A percentile compares a stretch with the other conserved stretches of the same genome.
These are phyloP conservation scores for Solioccasus polychromus DNA, from an alignment of 768 basidiomycete genomes.

Conservation along the genomic window DNA sequence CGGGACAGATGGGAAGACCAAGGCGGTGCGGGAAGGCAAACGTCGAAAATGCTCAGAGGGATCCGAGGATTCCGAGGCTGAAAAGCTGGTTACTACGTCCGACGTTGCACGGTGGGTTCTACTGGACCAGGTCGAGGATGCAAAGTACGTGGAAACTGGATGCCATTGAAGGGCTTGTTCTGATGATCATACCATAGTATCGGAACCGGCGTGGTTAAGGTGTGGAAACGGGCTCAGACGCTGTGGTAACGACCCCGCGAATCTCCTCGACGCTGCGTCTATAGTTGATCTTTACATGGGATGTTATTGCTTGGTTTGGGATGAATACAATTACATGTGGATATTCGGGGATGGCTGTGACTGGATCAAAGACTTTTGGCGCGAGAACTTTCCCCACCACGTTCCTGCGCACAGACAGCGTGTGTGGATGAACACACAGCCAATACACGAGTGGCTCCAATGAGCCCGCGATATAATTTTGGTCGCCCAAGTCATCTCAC, in stretches of 20 bases:
- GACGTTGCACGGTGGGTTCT: constrained; percentile 47
- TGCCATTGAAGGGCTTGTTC: background rate
- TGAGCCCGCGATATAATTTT: background rate
- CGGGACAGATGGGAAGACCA: background rate
- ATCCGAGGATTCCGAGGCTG: constrained; percentile 13
- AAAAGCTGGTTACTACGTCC: constrained; percentile 1
- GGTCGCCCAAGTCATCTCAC: constrained; percentile 4
- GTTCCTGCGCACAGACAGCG: constrained; percentile 1
- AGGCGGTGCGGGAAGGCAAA: constrained; percentile 10
- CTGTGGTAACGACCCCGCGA: constrained; percentile 14
- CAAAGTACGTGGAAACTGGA: constrained; percentile 51
- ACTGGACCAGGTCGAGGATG: constrained; percentile 50
- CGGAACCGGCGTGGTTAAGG: constrained; percentile 70
- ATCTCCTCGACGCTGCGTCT: background rate
- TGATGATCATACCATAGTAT: constrained; percentile 42
- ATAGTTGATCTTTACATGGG: background rate
- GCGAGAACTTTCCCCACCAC: background rate
- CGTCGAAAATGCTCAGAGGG: constrained; percentile 9
- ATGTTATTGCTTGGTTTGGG: background rate
- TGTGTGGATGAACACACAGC: constrained; percentile 18
- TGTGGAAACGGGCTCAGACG: constrained; percentile 58
- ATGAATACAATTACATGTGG: background rate
- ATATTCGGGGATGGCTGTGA: background rate
- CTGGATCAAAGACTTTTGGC: background rate
- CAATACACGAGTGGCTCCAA: background rate